Evolutionary conservation across 805 yeast genomes (phyloP), one percentile per base, ranked within the genome.

Genomic region (Pichia ethanolica): DNA sequence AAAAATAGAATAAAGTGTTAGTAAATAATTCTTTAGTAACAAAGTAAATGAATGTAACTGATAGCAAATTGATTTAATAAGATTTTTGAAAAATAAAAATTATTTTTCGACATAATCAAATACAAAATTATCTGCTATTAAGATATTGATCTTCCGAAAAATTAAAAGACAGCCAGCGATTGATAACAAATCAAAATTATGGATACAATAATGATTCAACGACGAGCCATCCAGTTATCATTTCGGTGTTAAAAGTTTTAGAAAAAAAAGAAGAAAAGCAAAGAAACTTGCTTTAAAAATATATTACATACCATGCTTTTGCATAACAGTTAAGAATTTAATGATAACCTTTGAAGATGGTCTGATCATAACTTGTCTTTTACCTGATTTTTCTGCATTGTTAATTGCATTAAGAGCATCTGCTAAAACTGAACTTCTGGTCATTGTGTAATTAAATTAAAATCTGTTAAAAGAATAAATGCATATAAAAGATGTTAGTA

Each of bases 381-480:
- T 91, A 77, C 98, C 98, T 75, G 97, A 84, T 78, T 89, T 91
- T 80, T 91, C 97, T 78, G 98, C 98, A 77, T 91, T 90, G 91
- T 90, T 89, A 77, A 90, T 90, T 68, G 96, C 85, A 78, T 91
- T 91, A 71, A 90, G 85, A 72, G 97, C 97, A 81, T 90, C 98
- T 71, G 97, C 97, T 74, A 90, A 86, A 75, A 86, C 97, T 69
- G 98, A 90, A 65, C 97, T 82, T 81, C 97, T 90, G 75, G 97
- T 89, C 98, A 91, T 89, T 74, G 20, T 20, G 20, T 20, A 20
- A 20, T 20, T 20, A 20, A 20, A 20, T 20, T 20, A 20, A 20
- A 20, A 20, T 20, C 20, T 20, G 20, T 20, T 20, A 20, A 20
- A 20, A 20, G 3, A 20, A 20, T 2, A 20, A 20, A 20, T 20